Conservation (phyloP, 441 rosid species). For the Brassica balearica region DNA sequence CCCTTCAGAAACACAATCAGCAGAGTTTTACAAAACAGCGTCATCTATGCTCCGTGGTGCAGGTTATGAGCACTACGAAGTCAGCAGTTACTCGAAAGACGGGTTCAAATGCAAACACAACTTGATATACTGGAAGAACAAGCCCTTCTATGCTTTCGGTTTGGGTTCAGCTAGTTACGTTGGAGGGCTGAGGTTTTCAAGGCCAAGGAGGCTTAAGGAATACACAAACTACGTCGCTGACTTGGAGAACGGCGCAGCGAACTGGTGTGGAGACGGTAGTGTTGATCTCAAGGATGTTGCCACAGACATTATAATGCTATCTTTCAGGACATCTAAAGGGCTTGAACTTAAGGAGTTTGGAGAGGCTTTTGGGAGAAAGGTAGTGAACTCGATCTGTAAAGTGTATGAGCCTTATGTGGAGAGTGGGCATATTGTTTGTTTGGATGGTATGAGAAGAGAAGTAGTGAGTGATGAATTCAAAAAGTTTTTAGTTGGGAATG, state of each 20-base stretch:
- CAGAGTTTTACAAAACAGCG: slow-evolving; percentile 78
- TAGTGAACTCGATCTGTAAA: slow-evolving; percentile 63
- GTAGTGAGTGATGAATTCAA: slow-evolving; percentile 53
- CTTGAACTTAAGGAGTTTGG: slow-evolving; percentile 68
- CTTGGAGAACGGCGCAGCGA: slow-evolving; percentile 60
- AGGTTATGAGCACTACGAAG: slow-evolving; percentile 82
- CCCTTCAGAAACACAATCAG: slow-evolving; percentile 83
- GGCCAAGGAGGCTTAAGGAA: slow-evolving; percentile 82
- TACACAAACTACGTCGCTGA: slow-evolving; percentile 65
- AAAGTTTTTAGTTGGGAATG: slow-evolving; percentile 35
- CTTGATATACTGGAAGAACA: slow-evolving; percentile 83
- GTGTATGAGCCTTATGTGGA: slow-evolving; percentile 67
- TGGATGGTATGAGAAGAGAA: slow-evolving; percentile 62
- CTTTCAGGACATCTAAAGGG: slow-evolving; percentile 87
- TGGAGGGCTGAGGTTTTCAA: slow-evolving; percentile 86
- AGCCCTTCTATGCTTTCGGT: slow-evolving; percentile 87
- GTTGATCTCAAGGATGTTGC: slow-evolving; percentile 72
- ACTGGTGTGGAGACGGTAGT: slow-evolving; percentile 42
- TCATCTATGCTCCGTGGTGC: slow-evolving; percentile 68
- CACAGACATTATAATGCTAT: slow-evolving; percentile 82
- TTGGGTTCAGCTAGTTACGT: slow-evolving; percentile 92
- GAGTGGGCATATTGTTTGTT: slow-evolving; percentile 78
- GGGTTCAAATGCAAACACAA: slow-evolving; percentile 87
- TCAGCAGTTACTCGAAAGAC: slow-evolving; percentile 74
- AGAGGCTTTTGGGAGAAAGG: slow-evolving; percentile 67